These are phyloP conservation scores for Auricularia auricula-judae DNA, from an alignment of 768 basidiomycete species.

Conservation along the genomic window DNA sequence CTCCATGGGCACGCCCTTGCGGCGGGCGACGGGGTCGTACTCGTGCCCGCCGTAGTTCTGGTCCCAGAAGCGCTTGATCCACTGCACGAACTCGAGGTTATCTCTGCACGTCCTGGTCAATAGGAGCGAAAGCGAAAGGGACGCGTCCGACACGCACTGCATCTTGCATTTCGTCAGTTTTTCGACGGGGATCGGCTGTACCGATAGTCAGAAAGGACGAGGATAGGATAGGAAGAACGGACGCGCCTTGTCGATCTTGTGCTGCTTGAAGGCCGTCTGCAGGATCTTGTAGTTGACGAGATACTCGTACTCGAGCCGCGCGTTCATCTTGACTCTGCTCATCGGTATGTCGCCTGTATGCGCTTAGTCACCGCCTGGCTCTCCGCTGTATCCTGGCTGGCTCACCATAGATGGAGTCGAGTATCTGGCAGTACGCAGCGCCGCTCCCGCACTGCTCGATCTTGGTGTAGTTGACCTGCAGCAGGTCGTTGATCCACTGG, in stretches of 20 bases:
- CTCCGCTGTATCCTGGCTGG: too few relatives aligned
- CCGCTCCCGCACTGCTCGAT: constrained; percentile 87
- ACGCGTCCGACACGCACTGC: constrained; percentile 54
- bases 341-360: constrained; percentile 80
- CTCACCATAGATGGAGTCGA: constrained; percentile 90
- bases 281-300: constrained; percentile 92
- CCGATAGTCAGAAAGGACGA: not conserved
- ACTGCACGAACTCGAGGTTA: constrained; percentile 97
- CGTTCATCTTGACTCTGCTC: constrained; percentile 88
- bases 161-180: constrained; percentile 95
- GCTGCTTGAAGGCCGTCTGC: constrained; percentile 82
- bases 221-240: not conserved
- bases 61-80: constrained; percentile 96
- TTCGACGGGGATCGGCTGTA: constrained; percentile 89
- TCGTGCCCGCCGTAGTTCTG: constrained; percentile 75
- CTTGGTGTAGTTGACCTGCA: constrained; percentile 85
- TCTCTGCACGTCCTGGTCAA: constrained; percentile 39
- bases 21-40: constrained; percentile 76
- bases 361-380: not conserved
- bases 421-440: constrained; percentile 86
- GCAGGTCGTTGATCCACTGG: constrained; percentile 88
- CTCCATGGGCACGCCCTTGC: constrained; percentile 68
- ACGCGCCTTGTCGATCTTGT: constrained; percentile 88
- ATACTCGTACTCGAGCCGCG: constrained; percentile 93
- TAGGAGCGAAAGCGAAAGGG: not conserved